These are phyloP conservation scores for Pyrus communis DNA, from an alignment of 306 rosid species.

Conservation along the genomic window DNA sequence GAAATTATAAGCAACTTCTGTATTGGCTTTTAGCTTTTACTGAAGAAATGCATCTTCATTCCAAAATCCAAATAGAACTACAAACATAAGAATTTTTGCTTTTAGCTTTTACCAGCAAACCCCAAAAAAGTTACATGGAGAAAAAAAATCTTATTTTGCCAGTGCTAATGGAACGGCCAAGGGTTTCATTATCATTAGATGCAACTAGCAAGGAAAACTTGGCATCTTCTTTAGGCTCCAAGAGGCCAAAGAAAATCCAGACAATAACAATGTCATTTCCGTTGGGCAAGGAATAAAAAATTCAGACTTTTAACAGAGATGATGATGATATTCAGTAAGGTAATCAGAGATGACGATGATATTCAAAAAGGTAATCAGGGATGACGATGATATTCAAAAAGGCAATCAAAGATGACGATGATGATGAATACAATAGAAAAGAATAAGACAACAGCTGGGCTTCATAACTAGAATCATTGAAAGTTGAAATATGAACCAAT, in stretches of 20 bases:
- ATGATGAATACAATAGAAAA: not conserved
- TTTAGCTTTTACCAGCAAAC: not conserved
- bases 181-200: not conserved
- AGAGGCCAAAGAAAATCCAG: not conserved
- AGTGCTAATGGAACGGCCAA: not conserved
- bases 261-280: too few species aligned
- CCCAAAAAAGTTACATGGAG: not conserved
- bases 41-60: not conserved
- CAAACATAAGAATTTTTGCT: not conserved
- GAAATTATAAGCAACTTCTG: slow-evolving; percentile 14
- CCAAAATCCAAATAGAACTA: not conserved
- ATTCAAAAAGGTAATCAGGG: not conserved
- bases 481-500: not conserved
- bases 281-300: too few species aligned
- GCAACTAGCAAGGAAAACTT: not conserved
- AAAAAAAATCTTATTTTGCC: not conserved
- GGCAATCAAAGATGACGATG: not conserved
- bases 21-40: too few species aligned
- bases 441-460: not conserved
- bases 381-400: not conserved
- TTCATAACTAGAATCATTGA: not conserved
- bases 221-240: not conserved
- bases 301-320: too few species aligned
- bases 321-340: not conserved
- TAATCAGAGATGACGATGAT: not conserved